These are phyloP conservation scores for Withania somnifera DNA, from an alignment of 305 asterid species.

Conservation along the genomic window DNA sequence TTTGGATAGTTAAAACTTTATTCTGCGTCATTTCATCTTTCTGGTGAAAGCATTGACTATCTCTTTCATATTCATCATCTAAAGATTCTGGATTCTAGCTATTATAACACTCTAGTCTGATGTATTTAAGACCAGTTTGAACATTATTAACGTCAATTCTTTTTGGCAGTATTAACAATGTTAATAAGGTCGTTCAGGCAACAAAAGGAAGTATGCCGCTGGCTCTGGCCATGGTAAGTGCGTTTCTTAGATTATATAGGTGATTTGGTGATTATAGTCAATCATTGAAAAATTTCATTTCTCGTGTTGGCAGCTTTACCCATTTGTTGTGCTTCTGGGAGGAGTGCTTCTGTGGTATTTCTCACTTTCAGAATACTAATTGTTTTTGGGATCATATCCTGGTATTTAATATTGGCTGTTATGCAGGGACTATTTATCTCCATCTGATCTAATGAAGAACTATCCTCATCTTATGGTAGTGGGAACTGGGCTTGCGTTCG, in stretches of 20 bases:
- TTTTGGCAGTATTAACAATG: constrained; percentile 57
- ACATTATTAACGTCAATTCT: constrained; percentile 1
- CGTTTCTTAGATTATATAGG: neutral
- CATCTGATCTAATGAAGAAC: constrained; percentile 45
- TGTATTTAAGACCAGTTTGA: neutral
- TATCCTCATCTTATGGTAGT: constrained; percentile 59
- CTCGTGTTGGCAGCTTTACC: constrained; percentile 45
- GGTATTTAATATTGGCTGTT: constrained; percentile 14
- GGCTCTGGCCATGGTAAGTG: constrained; percentile 81
- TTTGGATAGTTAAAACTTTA: neutral
- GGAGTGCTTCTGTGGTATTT: constrained; percentile 47
- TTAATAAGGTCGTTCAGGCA: constrained; percentile 60
- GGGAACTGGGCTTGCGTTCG: constrained; percentile 84
- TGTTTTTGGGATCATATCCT: neutral
- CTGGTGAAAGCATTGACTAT: neutral
- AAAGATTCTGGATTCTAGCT: neutral
- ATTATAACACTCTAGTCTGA: neutral
- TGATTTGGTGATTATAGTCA: neutral
- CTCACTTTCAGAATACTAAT: constrained; percentile 1
- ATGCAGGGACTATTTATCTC: constrained; percentile 78
- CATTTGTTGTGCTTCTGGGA: constrained; percentile 60
- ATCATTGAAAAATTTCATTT: neutral
- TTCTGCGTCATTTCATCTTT: neutral
- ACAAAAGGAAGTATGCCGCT: constrained; percentile 73
- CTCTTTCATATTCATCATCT: neutral